Evolutionary conservation across 2,329 filamentous ascomycete species (phyloP).

Genomic region (Plenodomus tracheiphilus): DNA sequence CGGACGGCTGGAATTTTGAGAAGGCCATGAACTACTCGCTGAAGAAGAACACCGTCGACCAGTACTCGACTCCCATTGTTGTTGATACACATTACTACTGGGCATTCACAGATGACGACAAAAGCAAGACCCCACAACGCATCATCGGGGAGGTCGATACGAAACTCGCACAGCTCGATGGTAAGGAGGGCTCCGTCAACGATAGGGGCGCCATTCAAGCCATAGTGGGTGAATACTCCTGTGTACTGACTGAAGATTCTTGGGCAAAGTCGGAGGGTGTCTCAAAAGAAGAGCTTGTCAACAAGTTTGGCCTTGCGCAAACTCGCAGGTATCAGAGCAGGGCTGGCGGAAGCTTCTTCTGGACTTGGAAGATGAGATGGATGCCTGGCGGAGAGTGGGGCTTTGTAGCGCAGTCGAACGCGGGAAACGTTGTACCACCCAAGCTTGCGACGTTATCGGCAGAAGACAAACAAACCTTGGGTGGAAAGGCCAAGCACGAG

Average conservation of each 20-base stretch:
- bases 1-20: slow-evolving; percentile 60
- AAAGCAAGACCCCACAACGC: slow-evolving; percentile 54
- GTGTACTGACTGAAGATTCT: slow-evolving; percentile 57
- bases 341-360: slow-evolving; percentile 60
- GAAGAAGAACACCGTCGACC: slow-evolving; percentile 44
- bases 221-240: slow-evolving; percentile 63
- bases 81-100: slow-evolving; percentile 65
- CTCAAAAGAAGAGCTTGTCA: slow-evolving; percentile 46
- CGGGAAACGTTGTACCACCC: slow-evolving; percentile 46
- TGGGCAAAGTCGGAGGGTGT: slow-evolving; percentile 46
- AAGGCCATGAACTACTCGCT: slow-evolving; percentile 52
- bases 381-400: slow-evolving; percentile 66
- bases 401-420: slow-evolving; percentile 57
- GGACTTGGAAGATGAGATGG: slow-evolving; percentile 66
- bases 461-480: slow-evolving; percentile 26
- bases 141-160: slow-evolving; percentile 52
- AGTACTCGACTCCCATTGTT: slow-evolving; percentile 52
- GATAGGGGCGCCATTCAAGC: slow-evolving; percentile 56
- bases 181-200: slow-evolving; percentile 52
- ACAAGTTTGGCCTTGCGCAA: slow-evolving; percentile 55
- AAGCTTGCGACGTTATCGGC: slow-evolving; percentile 27
- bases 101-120: slow-evolving; percentile 59
- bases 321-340: slow-evolving; percentile 54
- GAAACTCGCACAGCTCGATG: slow-evolving; percentile 52
- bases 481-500: slow-evolving; percentile 47